Evolutionary conservation across 768 basidiomycete genomes (phyloP), one percentile per base, ranked within the genome.

Genomic region (Leccinum sublutescens): DNA sequence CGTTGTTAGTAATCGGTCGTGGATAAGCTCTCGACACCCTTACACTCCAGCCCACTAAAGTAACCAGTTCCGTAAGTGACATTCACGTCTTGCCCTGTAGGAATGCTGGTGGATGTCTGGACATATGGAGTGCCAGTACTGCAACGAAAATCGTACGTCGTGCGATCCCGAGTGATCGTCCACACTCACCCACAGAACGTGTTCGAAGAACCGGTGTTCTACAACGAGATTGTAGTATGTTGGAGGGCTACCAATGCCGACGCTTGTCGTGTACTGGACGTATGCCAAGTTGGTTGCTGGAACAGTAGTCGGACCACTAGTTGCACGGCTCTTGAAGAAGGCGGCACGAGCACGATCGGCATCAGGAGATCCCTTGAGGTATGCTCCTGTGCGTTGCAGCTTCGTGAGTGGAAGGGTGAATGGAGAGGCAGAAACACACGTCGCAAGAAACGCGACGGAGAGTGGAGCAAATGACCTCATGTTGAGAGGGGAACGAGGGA

Each of bases 31-130:
- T 23, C 8, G 4, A 36, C 3, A 14, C 9, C 57, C 36, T 33
- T 36, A 68, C 67, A 81, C 61, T 79, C 79, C 34, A 67, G 68
- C 23, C 80, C 78, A 69, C 43, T 49, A 45, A 72, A 59, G 53
- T 48, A 56, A 14, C 60, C 70, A 1, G 1, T 0, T 2, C 67
- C 63, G 50, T 65, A 70, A 8, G 50, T 58, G 11, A 63, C 55
- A 8, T 29, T 61, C 27, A 70, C 57, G 5, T 21, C 5, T 34
- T 68, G 25, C 3, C 70, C 71, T 15, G 72, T 74, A 27, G 66
- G 55, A 17, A 62, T 57, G 52, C 69, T 69, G 2, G 66, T 70
- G n/a, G 58, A 52, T 11, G 70, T 72, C 23, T 49, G 63, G 36
- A 59, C 54, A 47, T 68, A 73, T 31, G 50, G 34, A 8, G 6